Evolutionary conservation across 495 filamentous ascomycete species (phyloP), one percentile per base, ranked within the genome.

Genomic region (Xeromyces bisporus): DNA sequence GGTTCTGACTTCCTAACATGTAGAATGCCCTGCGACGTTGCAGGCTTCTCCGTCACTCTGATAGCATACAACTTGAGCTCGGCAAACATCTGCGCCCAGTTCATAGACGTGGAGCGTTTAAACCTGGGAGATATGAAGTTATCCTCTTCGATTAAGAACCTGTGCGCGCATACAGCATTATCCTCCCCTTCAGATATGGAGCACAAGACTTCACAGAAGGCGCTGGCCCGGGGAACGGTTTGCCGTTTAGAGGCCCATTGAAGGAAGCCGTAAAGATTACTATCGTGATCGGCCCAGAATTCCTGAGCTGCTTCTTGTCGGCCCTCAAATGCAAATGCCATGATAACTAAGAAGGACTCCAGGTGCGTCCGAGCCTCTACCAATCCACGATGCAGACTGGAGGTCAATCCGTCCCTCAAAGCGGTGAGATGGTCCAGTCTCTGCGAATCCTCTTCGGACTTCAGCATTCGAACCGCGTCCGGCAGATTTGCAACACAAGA

Each of bases 181-280:
- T 79, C 69, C 32, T 80, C 71, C 20, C 80, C 80, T 21, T 73
- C 66, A 0, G 91, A 80, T 29, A 99, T 69, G 1, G 84, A 72
- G 42, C 80, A 75, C 7, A 99, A 63, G 74, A 96, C 78, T 50
- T 94, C 92, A 50, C 86, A 94, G 42, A 94, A 96, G 10, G 86
- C 85, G 43, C 82, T 85, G 32, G 84, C 84, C 18, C 91, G 71
- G 11, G 89, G 89, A 4, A 91, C 92, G 6, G 89, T 89, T 39
- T 87, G 83, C 39, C 86, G 67, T 38, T 75, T 75, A 2, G 91
- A 92, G 15, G 87, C 82, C 91, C 91, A 99, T 34, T 85, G 77
- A 37, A 99, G 61, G 46, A 99, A 99, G 3, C 89, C 89, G 39
- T 78, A 76, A 25, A 96, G 58, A 40, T 93, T 92, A 41, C 80